Percentiles rank a stretch among this genome's conserved stretches.
These are phyloP conservation scores for Hevea brasiliensis DNA, from an alignment of 345 rosid genomes.

Conservation along the genomic window DNA sequence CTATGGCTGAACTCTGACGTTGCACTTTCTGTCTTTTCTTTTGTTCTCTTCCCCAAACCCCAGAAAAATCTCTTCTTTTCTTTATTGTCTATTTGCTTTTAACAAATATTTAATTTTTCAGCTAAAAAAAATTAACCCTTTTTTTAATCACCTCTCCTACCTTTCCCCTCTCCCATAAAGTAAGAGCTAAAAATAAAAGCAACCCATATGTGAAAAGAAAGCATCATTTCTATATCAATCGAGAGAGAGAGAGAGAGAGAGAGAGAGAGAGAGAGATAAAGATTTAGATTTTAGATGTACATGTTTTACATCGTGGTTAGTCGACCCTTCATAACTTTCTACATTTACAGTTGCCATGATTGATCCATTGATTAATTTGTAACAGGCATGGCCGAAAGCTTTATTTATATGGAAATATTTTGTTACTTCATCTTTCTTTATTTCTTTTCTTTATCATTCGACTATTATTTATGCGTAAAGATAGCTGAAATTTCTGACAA, in stretches of 20 bases:
- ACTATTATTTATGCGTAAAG: not conserved
- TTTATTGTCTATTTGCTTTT: slow-evolving; percentile 31
- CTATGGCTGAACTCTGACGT: slow-evolving; percentile 54
- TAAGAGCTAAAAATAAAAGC: slow-evolving; percentile 7
- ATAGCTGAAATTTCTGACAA: slow-evolving; percentile 37
- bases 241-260: slow-evolving; percentile 3
- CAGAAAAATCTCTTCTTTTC: slow-evolving; percentile 33
- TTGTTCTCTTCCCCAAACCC: slow-evolving; percentile 41
- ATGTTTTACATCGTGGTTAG: slow-evolving; percentile 22
- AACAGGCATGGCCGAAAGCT: slow-evolving; percentile 35
- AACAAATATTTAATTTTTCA: slow-evolving; percentile 1
- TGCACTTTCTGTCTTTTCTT: slow-evolving; percentile 78
- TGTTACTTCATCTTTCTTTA: not conserved
- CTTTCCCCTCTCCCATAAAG: slow-evolving; percentile 34
- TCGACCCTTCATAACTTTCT: slow-evolving; percentile 30
- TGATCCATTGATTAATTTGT: slow-evolving; percentile 44
- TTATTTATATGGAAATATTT: not conserved
- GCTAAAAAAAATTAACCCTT: slow-evolving; percentile 1
- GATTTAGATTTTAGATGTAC: not conserved
- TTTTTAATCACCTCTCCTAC: slow-evolving; percentile 14
- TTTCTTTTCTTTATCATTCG: not conserved
- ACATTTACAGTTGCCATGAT: slow-evolving; percentile 45
- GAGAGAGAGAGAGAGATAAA: not conserved
- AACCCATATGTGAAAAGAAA: slow-evolving; percentile 9
- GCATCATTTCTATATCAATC: slow-evolving; percentile 23